Evolutionary conservation across 371 early-diverging fungal species (phyloP).

Genomic region (Smittium mucronatum): DNA sequence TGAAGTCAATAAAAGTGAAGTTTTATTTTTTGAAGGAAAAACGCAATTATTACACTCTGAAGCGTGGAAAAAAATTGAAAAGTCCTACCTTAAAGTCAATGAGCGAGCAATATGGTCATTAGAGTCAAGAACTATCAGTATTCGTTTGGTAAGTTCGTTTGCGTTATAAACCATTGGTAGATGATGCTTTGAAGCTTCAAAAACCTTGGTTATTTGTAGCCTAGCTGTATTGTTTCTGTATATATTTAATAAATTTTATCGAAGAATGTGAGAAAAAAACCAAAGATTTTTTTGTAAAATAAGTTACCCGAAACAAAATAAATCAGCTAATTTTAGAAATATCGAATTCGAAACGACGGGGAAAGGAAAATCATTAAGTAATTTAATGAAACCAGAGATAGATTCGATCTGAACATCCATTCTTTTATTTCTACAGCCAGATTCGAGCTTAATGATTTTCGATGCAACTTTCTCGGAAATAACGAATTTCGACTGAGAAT

Average conservation of each 20-base stretch:
- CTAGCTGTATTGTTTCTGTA: constrained; percentile 26
- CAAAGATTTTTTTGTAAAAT: too few species aligned
- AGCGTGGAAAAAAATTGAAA: too few species aligned
- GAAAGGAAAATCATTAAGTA: constrained; percentile 31
- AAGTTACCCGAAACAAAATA: constrained; percentile 27
- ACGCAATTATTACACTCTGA: too few species aligned
- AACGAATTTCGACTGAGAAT: background rate
- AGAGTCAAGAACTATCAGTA: constrained; percentile 28
- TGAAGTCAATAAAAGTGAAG: too few species aligned
- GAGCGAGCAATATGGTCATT: constrained; percentile 32
- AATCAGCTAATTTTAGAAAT: constrained; percentile 31
- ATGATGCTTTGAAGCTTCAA: constrained; percentile 22
- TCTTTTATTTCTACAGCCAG: background rate
- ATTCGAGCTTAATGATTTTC: background rate
- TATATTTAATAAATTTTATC: too few species aligned
- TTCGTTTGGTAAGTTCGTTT: constrained; percentile 28
- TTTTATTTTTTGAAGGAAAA: too few species aligned
- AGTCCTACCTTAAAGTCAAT: constrained; percentile 23
- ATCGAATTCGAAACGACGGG: constrained; percentile 30
- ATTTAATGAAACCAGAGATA: constrained; percentile 28
- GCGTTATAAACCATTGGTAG: constrained; percentile 22
- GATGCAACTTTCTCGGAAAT: background rate
- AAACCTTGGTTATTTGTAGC: constrained; percentile 30
- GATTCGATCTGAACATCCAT: constrained; percentile 20
- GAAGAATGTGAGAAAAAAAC: too few species aligned